Evolutionary conservation across 306 rosid species (phyloP).

Genomic region (Vigna mungo): DNA sequence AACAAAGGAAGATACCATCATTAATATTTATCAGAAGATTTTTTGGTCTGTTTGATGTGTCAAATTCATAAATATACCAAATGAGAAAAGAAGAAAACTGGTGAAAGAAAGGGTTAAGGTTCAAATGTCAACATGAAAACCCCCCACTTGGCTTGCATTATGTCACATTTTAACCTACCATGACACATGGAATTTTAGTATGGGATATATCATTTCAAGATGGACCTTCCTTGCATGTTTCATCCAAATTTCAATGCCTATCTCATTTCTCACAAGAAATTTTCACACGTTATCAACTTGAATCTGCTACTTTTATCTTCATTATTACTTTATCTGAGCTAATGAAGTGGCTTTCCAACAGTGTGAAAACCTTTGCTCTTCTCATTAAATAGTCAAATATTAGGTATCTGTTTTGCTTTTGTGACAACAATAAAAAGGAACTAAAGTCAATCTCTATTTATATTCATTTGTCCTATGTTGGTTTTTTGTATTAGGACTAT

Average conservation of each 20-base stretch:
- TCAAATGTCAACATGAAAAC: conserved; percentile 14
- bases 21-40: background rate
- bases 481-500: background rate
- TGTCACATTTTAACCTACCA: conserved; percentile 13
- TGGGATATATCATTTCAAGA: background rate
- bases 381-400: background rate
- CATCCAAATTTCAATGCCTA: conserved; percentile 1
- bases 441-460: background rate
- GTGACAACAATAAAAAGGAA: background rate
- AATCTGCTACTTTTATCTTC: too few species aligned
- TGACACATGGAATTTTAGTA: background rate
- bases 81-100: background rate
- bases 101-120: background rate
- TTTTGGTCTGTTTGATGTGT: background rate
- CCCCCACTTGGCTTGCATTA: background rate
- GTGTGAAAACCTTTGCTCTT: background rate
- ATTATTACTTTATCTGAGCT: background rate
- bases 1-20: background rate
- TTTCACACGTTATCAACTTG: background rate
- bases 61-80: background rate
- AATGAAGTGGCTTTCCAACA: background rate
- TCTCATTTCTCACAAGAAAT: background rate
- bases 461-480: background rate
- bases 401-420: background rate
- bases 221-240: background rate